Conservation (phyloP, 1,284 basidiomycete genomes). For the Austroboletus novae-zelandiae region DNA sequence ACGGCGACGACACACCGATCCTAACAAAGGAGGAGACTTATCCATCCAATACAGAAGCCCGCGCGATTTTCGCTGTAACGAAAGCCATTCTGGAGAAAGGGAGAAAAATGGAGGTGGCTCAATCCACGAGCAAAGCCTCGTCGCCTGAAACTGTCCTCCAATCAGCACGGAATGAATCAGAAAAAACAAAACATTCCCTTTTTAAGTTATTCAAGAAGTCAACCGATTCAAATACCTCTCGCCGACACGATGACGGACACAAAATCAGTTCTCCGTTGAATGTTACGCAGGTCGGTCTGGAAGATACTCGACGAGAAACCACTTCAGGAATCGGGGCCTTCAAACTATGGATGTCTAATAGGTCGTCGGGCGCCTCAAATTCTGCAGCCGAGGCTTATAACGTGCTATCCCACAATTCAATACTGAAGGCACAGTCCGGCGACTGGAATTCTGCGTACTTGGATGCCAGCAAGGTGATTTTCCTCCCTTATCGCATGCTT, state of each 20-base stretch:
- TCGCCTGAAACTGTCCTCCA: neutral
- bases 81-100: neutral
- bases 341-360: neutral
- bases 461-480: conserved; percentile 1
- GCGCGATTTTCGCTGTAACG: neutral
- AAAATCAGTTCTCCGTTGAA: neutral
- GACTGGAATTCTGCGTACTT: neutral
- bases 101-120: neutral
- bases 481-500: neutral
- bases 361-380: neutral
- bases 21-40: neutral
- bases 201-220: neutral
- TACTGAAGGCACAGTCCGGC: neutral
- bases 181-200: neutral
- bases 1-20: neutral
- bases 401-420: neutral
- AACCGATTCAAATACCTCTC: neutral
- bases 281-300: neutral
- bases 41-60: neutral
- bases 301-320: neutral
- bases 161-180: neutral
- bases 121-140: neutral
- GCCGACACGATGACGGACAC: neutral
- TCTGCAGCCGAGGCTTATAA: neutral
- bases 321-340: neutral